phyloP scores from a whole-genome alignment of 352 stramenopile genomes.

The Thraustochytrium sp. region DNA sequence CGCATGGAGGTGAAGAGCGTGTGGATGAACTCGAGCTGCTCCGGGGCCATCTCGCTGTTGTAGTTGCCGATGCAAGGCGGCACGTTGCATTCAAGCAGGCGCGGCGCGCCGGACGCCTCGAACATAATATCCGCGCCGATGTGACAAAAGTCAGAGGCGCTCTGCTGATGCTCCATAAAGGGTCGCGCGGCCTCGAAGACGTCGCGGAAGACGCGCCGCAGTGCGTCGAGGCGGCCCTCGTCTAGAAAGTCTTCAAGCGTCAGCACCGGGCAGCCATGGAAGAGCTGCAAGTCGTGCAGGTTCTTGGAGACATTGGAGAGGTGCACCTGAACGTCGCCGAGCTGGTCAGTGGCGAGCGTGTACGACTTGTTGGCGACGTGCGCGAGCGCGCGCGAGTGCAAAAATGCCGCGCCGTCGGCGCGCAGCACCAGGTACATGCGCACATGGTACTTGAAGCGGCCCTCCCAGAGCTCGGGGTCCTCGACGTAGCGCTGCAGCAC shows the following conservation, averaged over 20 bases:
- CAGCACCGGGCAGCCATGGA: slow-evolving; percentile 36
- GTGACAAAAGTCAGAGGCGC: slow-evolving; percentile 15
- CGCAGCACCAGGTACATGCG: slow-evolving; percentile 2
- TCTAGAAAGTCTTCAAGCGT: neutral
- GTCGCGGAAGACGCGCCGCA: neutral
- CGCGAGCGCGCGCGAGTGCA: neutral
- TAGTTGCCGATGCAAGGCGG: slow-evolving; percentile 42
- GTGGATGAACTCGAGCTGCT: neutral
- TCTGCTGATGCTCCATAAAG: slow-evolving; percentile 37
- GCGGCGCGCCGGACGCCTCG: neutral
- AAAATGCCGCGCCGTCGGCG: neutral
- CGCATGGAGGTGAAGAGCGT: neutral
- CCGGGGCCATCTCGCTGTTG: neutral
- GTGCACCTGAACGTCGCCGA: slow-evolving; percentile 1
- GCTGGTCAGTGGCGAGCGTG: neutral
- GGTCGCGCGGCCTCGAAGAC: slow-evolving; percentile 21
- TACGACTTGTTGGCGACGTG: slow-evolving; percentile 34
- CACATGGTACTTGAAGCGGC: slow-evolving; percentile 14
- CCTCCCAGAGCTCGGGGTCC: slow-evolving; percentile 22
- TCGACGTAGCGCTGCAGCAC: slow-evolving; percentile 11
- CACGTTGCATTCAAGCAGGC: slow-evolving; percentile 32
- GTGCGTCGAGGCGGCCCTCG: neutral
- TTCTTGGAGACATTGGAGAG: slow-evolving; percentile 43
- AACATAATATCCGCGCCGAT: slow-evolving; percentile 45
- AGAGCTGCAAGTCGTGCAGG: slow-evolving; percentile 11